Conservation (phyloP, 1,284 basidiomycete genomes). For the Boletus albobrunnescens region DNA sequence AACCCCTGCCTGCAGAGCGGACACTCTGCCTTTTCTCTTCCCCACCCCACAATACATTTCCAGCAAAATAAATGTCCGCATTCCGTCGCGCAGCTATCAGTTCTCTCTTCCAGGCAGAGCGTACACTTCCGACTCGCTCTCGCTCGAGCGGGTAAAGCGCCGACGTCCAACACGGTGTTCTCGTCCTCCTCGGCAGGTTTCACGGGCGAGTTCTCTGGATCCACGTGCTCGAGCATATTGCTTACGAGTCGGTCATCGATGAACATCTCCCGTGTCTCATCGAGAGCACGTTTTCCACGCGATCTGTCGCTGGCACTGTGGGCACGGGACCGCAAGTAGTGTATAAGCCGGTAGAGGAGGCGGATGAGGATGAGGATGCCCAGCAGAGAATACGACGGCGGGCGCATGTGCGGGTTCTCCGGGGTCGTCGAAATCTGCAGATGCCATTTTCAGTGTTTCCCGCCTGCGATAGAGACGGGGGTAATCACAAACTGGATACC, state of each 20-base stretch:
- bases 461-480: neutral
- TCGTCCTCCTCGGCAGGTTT: conserved; percentile 65
- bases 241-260: conserved; percentile 65
- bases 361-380: conserved; percentile 73
- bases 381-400: conserved; percentile 82
- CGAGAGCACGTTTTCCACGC: conserved; percentile 32
- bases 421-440: conserved; percentile 70
- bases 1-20: conserved; percentile 82
- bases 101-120: conserved; percentile 80
- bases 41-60: conserved; percentile 88
- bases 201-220: conserved; percentile 49
- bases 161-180: conserved; percentile 59
- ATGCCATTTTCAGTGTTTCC: conserved; percentile 2
- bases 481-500: conserved; percentile 68
- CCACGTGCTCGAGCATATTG: conserved; percentile 49
- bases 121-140: conserved; percentile 76
- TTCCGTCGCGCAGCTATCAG: conserved; percentile 81
- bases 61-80: conserved; percentile 95
- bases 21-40: conserved; percentile 87
- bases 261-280: conserved; percentile 47
- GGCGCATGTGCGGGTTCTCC: conserved; percentile 63
- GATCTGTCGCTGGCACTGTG: conserved; percentile 23
- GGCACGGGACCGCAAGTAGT: conserved; percentile 37
- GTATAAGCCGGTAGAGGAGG: conserved; percentile 60
- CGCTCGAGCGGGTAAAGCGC: conserved; percentile 45